Base-by-base conservation (phyloP, 2,329 filamentous ascomycete genomes). In the Penicillium sp. region DNA sequence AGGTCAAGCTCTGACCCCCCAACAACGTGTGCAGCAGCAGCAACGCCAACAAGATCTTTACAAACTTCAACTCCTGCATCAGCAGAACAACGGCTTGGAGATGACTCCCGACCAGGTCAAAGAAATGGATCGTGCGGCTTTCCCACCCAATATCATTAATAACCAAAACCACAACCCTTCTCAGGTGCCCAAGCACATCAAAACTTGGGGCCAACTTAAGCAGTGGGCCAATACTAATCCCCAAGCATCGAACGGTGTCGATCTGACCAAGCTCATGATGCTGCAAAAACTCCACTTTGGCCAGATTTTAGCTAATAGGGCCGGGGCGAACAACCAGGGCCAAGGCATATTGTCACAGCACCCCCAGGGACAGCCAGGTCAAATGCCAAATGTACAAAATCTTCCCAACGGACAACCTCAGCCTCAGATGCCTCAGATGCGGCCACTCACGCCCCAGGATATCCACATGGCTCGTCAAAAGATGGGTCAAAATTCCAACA, bases 161-260 rank as follows among this genome's bases (percentile, higher is more conserved):
- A 33, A 33, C 31, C 43, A 46, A 16, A 60, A 57, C 53, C 67
- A 68, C 35, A 72, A 69, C 31, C 62, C 65, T n/a, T 67, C 71
- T 26, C 69, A 74, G 19, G 65, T 84, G 10, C 83, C 84, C 6
- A 78, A 78, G 27, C 70, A 80, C 13, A 73, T 86, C 25, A 81
- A 78, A 62, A 80, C 78, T 2, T 87, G 84, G 84, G 79, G 78
- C 9, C 80, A 85, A 55, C 72, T 87, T 7, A 86, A 85, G 68
- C 72, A 80, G 52, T 83, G 82, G 75, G 79, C 79, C 16, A 65
- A 68, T 27, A 72, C 78, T 44, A 84, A 84, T 55, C 72, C 74
- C 16, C 72, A 74, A 48, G 71, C 74, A 5, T 62, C 80, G 48
- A 77, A 75, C 19, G 74, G 72, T 10, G 72, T 75, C 4, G 77